Conservation (phyloP, 2,329 filamentous ascomycete species). For the Ustulina deusta region DNA sequence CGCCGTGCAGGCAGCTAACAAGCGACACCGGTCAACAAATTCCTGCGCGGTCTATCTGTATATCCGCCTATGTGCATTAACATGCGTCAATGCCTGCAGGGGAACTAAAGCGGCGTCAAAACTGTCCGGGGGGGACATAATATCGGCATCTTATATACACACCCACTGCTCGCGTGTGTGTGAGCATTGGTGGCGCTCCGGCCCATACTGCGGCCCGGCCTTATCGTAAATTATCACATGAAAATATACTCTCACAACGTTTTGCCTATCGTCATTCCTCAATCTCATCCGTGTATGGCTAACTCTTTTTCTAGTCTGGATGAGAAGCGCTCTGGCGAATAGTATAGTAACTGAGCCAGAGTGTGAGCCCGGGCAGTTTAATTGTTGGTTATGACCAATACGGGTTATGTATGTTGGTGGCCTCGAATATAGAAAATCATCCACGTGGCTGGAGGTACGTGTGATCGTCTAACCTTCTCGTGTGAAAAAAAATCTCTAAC, state of each 20-base stretch:
- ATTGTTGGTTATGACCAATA: not conserved
- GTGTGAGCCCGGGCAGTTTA: not conserved
- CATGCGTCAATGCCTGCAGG: not conserved
- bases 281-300: not conserved
- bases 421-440: not conserved
- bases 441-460: not conserved
- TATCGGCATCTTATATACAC: not conserved
- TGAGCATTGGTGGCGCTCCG: not conserved
- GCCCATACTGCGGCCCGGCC: not conserved
- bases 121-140: too few species aligned
- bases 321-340: not conserved
- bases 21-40: not conserved
- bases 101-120: constrained; percentile 6
- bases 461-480: not conserved
- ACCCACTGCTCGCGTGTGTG: not conserved
- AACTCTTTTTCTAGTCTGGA: not conserved
- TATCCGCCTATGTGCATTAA: too few species aligned
- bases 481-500: not conserved
- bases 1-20: not conserved
- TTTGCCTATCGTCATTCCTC: not conserved
- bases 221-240: not conserved
- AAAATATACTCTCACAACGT: not conserved
- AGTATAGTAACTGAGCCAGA: too few species aligned
- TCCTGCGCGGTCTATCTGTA: too few species aligned
- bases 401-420: not conserved